Evolutionary conservation across 768 basidiomycete genomes (phyloP), one percentile per base, ranked within the genome.

Genomic region (Pulveroboletus sp.): DNA sequence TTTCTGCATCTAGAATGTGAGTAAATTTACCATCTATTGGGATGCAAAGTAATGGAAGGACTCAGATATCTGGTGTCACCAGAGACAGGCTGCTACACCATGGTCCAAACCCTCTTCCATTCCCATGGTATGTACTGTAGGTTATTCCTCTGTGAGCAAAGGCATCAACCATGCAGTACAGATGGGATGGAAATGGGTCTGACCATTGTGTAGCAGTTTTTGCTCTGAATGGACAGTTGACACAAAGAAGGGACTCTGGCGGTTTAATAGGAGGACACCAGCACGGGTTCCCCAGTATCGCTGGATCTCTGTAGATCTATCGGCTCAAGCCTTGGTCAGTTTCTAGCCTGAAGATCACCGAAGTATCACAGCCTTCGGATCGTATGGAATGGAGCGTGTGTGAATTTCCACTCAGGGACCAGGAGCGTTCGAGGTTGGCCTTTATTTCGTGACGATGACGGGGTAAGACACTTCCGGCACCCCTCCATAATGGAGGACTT

Each of bases 91-190:
- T 42, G 49, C 48, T 56, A 56, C 36, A 52, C 54, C 37, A 48
- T 63, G 61, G 61, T 62, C 66, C 54, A 66, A 64, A 65, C 59
- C 48, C 61, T 69, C 73, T 74, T 74, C 73, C 73, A 74, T 74
- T 73, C 73, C 68, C 73, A 74, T 74, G 73, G 73, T 75, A 74
- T 66, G 71, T 69, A 67, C 61, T 63, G 60, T 33, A 58, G 55
- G 50, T 50, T 41, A 47, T 42, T 37, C 56, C 51, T 56, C 54
- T 53, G 66, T 62, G 67, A 54, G 57, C 60, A 62, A 65, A 67
- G 66, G 62, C 17, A 39, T 57, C 50, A 51, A 59, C 57, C 58
- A 40, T 5, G 37, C 52, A 55, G 55, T 64, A 61, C 62, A 65
- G 51, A 65, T 64, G 64, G 33, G 62, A 53, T 39, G 54, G 53